Evolutionary conservation across 495 filamentous ascomycete species (phyloP), one percentile per base, ranked within the genome.

Genomic region (Pyronema omphalodes): DNA sequence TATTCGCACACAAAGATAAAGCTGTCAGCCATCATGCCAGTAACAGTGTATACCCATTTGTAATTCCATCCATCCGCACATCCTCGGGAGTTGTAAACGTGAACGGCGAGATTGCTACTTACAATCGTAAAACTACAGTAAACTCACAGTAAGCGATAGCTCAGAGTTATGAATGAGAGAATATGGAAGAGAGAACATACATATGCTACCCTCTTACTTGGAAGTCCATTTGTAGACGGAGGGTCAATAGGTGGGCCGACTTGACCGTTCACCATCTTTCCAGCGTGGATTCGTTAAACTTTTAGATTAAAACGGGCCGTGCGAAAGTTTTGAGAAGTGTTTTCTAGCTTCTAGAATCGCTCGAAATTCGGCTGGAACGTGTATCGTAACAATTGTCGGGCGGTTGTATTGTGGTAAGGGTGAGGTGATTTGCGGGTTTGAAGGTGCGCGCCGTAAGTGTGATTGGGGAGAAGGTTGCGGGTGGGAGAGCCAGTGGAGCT

Each of bases 181-280:
- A 5, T 36, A 40, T 17, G 14, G 37, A 49, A 7, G 34, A 46
- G 40, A 23, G n/a, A 14, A 64, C 62, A 55, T 11, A 64, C 62
- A 55, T 64, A 64, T 56, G 62, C 62, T n/a, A 64, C 62, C 43
- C 62, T 59, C 44, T 64, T 64, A 52, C 56, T 64, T 44, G 43
- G 55, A 35, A 57, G 53, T 45, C 61, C 61, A 56, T 64, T 64
- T 9, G 60, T 60, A 39, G 60, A 55, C 51, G 61, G 61, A 8
- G 60, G 60, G 61, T 64, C 61, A 54, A 64, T 63, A 40, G 61
- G 61, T 35, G 61, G 52, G 55, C 6, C 14, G 50, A 29, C 19
- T 35, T 40, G 14, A 19, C 34, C 44, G 47, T 51, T 14, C 15
- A 51, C 19, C 37, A 47, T 12, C 46, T 44, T 34, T 48, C 17